Conservation (phyloP, 345 rosid species). For the Eucalyptus decipiens region DNA sequence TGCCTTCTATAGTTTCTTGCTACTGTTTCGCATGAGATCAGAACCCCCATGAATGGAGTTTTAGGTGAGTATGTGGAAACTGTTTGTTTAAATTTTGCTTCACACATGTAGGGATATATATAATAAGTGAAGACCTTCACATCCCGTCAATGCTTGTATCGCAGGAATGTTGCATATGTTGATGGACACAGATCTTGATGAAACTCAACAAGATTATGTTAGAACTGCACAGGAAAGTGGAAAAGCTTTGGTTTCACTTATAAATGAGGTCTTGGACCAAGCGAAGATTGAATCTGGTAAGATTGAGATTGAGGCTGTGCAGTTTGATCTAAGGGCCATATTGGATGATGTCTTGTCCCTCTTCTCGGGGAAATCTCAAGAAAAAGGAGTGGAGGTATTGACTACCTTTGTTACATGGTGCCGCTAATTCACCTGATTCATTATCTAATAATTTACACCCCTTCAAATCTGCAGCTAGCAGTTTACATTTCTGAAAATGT, state of each 20-base stretch:
- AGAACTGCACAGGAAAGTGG: slow-evolving; percentile 95
- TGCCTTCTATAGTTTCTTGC: slow-evolving; percentile 66
- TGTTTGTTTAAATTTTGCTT: background rate
- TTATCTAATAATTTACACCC: slow-evolving; percentile 3
- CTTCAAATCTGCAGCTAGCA: slow-evolving; percentile 55
- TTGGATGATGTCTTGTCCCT: slow-evolving; percentile 92
- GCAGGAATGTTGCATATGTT: slow-evolving; percentile 94
- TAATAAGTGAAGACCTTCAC: background rate
- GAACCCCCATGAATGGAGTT: slow-evolving; percentile 99
- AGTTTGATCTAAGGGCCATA: slow-evolving; percentile 65
- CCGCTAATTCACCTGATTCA: background rate
- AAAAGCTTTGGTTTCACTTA: slow-evolving; percentile 78
- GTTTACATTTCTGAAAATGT: slow-evolving; percentile 77
- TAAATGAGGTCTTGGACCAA: slow-evolving; percentile 91
- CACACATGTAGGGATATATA: background rate
- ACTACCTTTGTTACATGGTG: background rate
- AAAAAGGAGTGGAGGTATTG: slow-evolving; percentile 85
- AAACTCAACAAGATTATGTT: slow-evolving; percentile 81
- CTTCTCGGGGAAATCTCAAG: slow-evolving; percentile 81
- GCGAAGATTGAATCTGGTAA: slow-evolving; percentile 96
- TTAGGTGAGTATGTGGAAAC: slow-evolving; percentile 49
- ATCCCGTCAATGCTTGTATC: background rate
- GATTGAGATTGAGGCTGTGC: slow-evolving; percentile 88
- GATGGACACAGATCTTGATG: slow-evolving; percentile 85
- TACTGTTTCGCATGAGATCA: slow-evolving; percentile 96